Conservation (phyloP, 768 basidiomycete species). For the Tylopilus rubrobrunneus region DNA sequence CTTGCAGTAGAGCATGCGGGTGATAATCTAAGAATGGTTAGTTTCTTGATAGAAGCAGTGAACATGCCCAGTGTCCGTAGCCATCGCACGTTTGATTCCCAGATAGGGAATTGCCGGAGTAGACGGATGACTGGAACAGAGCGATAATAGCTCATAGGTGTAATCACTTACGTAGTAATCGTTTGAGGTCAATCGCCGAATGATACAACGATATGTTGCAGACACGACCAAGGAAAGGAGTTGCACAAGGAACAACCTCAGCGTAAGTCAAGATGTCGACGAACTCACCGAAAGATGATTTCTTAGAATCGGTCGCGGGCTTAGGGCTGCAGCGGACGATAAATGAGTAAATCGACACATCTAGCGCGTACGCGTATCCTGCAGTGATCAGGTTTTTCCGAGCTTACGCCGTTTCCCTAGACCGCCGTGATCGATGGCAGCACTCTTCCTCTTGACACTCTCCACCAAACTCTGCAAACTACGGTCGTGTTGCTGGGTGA, state of each 20-base stretch:
- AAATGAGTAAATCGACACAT: background rate
- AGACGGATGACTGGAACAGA: no score
- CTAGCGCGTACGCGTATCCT: background rate
- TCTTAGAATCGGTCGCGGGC: background rate
- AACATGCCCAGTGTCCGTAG: no score
- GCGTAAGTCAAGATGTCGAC: no score
- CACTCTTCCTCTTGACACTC: slow-evolving; percentile 81
- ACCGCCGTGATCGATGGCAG: slow-evolving; percentile 22
- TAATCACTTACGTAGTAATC: no score
- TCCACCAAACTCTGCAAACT: slow-evolving; percentile 70
- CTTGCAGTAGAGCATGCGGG: no score
- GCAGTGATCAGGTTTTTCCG: slow-evolving; percentile 7
- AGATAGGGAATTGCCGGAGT: no score
- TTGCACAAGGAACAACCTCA: no score
- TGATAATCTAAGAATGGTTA: no score
- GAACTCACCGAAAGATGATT: background rate
- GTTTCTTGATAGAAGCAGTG: no score
- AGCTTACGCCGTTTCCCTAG: slow-evolving; percentile 40
- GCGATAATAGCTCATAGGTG: no score
- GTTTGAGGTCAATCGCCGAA: no score
- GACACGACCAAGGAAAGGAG: background rate
- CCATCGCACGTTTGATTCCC: no score
- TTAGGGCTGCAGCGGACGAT: background rate
- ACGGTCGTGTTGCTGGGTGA: slow-evolving; percentile 15
- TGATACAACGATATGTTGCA: background rate